Percentiles rank a stretch among this genome's conserved stretches.
Conservation (phyloP, 148 eudicot genomes). For the Chenopodium album region DNA sequence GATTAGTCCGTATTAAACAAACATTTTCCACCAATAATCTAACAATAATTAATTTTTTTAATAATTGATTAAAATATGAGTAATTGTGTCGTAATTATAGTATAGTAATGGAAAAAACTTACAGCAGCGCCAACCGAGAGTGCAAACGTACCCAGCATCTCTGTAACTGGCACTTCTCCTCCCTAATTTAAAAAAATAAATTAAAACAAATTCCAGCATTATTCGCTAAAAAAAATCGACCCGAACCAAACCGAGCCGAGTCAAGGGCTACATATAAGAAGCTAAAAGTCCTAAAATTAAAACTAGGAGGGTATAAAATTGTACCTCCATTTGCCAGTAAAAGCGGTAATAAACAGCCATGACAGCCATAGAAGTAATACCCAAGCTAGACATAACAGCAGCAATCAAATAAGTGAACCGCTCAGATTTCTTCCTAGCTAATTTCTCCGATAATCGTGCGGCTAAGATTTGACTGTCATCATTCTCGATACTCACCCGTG, state of each 20-base stretch:
- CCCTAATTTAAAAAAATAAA: constrained; percentile 44
- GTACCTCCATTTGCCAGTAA: constrained; percentile 95
- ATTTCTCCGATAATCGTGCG: constrained; percentile 46
- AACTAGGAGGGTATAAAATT: no score
- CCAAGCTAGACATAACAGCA: constrained; percentile 86
- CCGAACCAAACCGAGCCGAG: no score
- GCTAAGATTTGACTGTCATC: constrained; percentile 33
- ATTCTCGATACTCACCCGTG: constrained; percentile 7
- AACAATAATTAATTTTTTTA: no score
- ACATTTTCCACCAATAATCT: no score
- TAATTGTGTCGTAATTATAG: background rate
- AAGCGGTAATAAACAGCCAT: constrained; percentile 87
- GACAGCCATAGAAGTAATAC: constrained; percentile 82
- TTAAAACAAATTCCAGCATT: background rate
- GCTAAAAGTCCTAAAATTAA: no score
- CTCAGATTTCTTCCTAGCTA: constrained; percentile 76
- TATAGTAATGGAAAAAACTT: constrained; percentile 27
- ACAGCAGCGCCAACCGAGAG: constrained; percentile 96
- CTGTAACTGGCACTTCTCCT: constrained; percentile 73
- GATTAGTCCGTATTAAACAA: no score
- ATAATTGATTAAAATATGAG: background rate
- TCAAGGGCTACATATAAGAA: no score
- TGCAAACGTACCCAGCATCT: constrained; percentile 95
- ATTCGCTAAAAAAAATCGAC: no score
- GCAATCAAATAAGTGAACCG: constrained; percentile 81